Conservation (phyloP, 805 yeast genomes). For the Yarrowia osloensis region DNA sequence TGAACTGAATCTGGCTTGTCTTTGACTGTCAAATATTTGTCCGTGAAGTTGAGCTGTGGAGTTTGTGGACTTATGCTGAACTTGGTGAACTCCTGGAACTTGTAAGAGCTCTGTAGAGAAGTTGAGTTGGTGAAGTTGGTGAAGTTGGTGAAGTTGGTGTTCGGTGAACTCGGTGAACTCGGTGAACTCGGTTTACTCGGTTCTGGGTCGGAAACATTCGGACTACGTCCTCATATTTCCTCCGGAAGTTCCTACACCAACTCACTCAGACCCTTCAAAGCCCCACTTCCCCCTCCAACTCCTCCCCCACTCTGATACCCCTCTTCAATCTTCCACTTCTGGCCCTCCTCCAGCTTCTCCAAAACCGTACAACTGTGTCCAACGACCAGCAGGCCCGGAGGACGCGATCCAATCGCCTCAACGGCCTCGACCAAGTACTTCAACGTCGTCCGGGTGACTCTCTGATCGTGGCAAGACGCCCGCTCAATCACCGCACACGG, state of each 20-base stretch:
- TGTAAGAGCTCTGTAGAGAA: too few species aligned
- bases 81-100: too few species aligned
- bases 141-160: too few species aligned
- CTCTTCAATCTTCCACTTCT: constrained; percentile 53
- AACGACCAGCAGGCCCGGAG: constrained; percentile 85
- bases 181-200: too few species aligned
- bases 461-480: constrained; percentile 90
- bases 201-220: not conserved
- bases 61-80: too few species aligned
- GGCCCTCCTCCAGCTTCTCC: constrained; percentile 36
- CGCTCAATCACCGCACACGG: constrained; percentile 89
- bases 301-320: constrained; percentile 38
- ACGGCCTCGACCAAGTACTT: constrained; percentile 69
- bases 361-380: constrained; percentile 75
- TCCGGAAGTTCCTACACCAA: not conserved
- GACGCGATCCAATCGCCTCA: constrained; percentile 77
- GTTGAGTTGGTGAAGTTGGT: too few species aligned
- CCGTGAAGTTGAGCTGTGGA: too few species aligned
- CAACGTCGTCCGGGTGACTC: constrained; percentile 75
- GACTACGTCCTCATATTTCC: not conserved
- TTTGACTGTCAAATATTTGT: too few species aligned
- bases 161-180: too few species aligned
- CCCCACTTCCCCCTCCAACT: not conserved
- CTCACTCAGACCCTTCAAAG: not conserved
- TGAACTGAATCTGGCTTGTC: too few species aligned